Evolutionary conservation across 768 basidiomycete species (phyloP).

Genomic region (Podaxis sp.): DNA sequence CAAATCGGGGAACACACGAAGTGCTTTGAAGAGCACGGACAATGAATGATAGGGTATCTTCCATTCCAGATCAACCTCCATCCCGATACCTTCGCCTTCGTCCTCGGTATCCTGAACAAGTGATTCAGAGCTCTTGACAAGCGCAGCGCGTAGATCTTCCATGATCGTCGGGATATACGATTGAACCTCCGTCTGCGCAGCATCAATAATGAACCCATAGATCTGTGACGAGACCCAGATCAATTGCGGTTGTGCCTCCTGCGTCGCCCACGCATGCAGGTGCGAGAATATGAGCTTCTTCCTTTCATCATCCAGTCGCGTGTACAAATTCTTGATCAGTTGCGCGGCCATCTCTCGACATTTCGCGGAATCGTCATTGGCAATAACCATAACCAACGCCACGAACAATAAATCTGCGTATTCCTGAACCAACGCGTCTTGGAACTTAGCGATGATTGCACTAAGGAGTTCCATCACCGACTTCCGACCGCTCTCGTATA

Average conservation of each 20-base stretch:
- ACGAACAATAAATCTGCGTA: slow-evolving; percentile 90
- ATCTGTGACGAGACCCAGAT: slow-evolving; percentile 77
- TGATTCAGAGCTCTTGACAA: slow-evolving; percentile 42
- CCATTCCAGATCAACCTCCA: slow-evolving; percentile 69
- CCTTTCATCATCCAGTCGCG: slow-evolving; percentile 60
- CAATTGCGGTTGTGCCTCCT: slow-evolving; percentile 58
- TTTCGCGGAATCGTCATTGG: slow-evolving; percentile 89
- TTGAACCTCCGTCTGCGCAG: slow-evolving; percentile 44
- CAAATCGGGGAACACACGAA: slow-evolving; percentile 54
- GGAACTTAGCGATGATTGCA: slow-evolving; percentile 83
- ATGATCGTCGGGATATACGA: slow-evolving; percentile 49
- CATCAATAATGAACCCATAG: slow-evolving; percentile 78
- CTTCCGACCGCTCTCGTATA: slow-evolving; percentile 83
- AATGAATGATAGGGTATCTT: slow-evolving; percentile 81
- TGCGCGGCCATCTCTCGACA: slow-evolving; percentile 88
- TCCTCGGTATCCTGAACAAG: slow-evolving; percentile 40
- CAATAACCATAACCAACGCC: slow-evolving; percentile 86
- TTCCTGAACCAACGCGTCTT: slow-evolving; percentile 67
- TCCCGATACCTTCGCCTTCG: slow-evolving; percentile 35
- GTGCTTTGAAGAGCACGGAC: slow-evolving; percentile 59
- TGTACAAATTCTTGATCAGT: slow-evolving; percentile 75
- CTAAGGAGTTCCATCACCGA: slow-evolving; percentile 95
- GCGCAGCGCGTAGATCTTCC: slow-evolving; percentile 51
- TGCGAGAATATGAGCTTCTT: slow-evolving; percentile 61
- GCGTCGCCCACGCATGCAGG: slow-evolving; percentile 76